Evolutionary conservation across 345 rosid species (phyloP).

Genomic region (Erodium maritimum): DNA sequence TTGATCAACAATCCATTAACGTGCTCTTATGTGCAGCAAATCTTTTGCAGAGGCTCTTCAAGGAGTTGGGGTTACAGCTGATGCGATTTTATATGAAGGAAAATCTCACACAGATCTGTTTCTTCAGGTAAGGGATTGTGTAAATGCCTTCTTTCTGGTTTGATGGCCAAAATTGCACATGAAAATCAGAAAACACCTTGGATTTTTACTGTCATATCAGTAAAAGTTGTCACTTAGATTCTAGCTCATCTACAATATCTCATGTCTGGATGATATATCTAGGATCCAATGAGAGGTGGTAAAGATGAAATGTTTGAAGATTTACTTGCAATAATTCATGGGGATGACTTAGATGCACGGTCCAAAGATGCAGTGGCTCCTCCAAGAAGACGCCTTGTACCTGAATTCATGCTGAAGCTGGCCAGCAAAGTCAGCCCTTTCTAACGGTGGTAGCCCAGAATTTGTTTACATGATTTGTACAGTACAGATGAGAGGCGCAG

Average conservation of each 20-base stretch:
- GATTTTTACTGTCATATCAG: not conserved
- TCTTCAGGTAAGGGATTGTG: constrained; percentile 52
- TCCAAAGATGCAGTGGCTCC: constrained; percentile 48
- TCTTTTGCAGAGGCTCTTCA: constrained; percentile 47
- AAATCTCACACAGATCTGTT: constrained; percentile 91
- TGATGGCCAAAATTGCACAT: not conserved
- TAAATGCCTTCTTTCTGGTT: not conserved
- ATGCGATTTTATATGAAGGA: constrained; percentile 50
- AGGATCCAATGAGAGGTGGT: constrained; percentile 98
- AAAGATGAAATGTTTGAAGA: constrained; percentile 66
- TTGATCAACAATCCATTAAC: constrained; percentile 1
- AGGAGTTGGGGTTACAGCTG: constrained; percentile 47
- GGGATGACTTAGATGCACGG: constrained; percentile 47
- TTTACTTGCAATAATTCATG: constrained; percentile 54
- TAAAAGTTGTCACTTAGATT: not conserved
- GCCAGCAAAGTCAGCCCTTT: constrained; percentile 79
- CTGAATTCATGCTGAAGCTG: constrained; percentile 50
- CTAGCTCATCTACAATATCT: too few relatives aligned
- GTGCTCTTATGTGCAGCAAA: constrained; percentile 35
- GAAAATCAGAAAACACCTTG: not conserved
- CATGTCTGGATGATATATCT: constrained; percentile 2
- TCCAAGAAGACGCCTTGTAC: constrained; percentile 71
- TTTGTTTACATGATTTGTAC: too few relatives aligned
- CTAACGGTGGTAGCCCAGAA: constrained; percentile 10
- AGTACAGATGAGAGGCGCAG: too few relatives aligned